phyloP scores from a whole-genome alignment of 305 asterid species.

The Fraxinus platypoda region DNA sequence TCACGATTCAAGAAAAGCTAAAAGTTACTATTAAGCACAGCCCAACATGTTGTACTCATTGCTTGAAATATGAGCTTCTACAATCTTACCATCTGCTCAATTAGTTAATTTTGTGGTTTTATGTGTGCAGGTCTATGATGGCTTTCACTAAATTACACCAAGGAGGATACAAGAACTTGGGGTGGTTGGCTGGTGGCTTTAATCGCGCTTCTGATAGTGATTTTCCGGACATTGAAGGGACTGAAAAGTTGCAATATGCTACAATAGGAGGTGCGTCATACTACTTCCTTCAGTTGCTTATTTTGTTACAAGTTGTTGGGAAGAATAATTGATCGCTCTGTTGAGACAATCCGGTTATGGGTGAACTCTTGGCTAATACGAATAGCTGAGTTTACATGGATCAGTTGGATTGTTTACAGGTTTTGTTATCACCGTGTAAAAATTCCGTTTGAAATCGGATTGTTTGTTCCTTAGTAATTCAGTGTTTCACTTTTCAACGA shows the following conservation, averaged over 20 bases:
- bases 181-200: constrained; percentile 89
- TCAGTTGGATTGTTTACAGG: neutral
- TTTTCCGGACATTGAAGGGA: constrained; percentile 69
- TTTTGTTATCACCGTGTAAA: neutral
- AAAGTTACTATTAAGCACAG: neutral
- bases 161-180: constrained; percentile 77
- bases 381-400: neutral
- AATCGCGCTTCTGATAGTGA: constrained; percentile 49
- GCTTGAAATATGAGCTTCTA: neutral
- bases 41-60: neutral
- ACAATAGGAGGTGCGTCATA: constrained; percentile 84
- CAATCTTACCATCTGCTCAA: neutral
- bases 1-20: neutral
- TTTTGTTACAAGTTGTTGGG: constrained; percentile 58
- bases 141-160: constrained; percentile 55
- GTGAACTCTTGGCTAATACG: neutral
- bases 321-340: constrained; percentile 34
- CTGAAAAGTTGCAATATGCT: constrained; percentile 80
- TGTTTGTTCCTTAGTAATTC: neutral
- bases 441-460: neutral
- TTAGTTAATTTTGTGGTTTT: neutral
- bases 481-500: neutral
- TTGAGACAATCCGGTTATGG: neutral
- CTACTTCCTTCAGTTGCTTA: constrained; percentile 68
- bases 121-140: constrained; percentile 58